Percentiles rank a stretch among this genome's conserved stretches.
phyloP scores from a whole-genome alignment of 768 basidiomycete genomes.

The Pleurotus salmoneostramineus region DNA sequence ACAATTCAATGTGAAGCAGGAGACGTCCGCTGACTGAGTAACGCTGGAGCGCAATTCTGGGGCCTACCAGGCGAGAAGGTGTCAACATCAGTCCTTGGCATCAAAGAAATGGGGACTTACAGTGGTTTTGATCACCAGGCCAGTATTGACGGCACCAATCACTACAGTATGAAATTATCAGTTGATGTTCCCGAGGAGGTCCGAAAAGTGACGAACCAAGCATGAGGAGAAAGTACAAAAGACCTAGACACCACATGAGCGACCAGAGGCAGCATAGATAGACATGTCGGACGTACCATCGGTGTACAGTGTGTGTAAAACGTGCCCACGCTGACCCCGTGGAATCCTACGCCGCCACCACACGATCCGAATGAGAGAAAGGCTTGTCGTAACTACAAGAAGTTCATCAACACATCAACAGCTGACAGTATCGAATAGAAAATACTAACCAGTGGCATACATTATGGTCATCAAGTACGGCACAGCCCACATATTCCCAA shows the following conservation, averaged over 20 bases:
- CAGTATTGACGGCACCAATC: slow-evolving; percentile 3
- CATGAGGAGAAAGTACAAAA: slow-evolving; percentile 6
- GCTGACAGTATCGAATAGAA: background rate
- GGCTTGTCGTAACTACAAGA: background rate
- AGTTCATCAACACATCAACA: background rate
- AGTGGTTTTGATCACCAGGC: slow-evolving; percentile 2
- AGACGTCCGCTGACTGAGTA: background rate
- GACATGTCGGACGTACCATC: background rate
- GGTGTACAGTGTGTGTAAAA: background rate
- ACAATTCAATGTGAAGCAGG: background rate
- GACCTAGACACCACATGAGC: background rate
- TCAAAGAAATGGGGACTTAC: background rate
- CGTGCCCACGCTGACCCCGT: background rate
- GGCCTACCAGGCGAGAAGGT: background rate
- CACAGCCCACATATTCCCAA: slow-evolving; percentile 2
- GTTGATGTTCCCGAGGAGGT: too few relatives aligned
- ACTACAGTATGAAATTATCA: background rate
- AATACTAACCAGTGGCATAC: background rate
- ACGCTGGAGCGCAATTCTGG: slow-evolving; percentile 2
- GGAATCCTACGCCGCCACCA: slow-evolving; percentile 5
- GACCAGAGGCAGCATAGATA: background rate
- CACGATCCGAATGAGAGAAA: slow-evolving; percentile 4
- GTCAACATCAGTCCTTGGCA: background rate
- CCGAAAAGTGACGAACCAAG: background rate
- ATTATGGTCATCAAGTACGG: slow-evolving; percentile 2